Conservation (phyloP, 495 filamentous ascomycete species). For the Aspergillus ostianus region DNA sequence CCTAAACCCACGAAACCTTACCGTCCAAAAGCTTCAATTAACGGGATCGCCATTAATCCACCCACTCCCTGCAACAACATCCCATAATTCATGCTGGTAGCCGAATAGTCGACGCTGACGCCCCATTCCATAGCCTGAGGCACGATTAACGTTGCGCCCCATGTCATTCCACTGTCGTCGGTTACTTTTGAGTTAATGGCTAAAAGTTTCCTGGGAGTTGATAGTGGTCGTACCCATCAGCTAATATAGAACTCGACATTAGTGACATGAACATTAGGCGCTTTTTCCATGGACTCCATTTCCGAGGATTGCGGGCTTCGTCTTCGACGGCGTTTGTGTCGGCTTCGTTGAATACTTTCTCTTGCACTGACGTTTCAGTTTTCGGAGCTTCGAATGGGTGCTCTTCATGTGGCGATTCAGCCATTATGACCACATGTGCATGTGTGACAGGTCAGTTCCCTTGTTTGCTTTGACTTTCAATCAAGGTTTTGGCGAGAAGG, state of each 20-base stretch:
- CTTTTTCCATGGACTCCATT: no score
- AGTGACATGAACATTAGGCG: slow-evolving; percentile 34
- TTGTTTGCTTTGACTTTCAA: no score
- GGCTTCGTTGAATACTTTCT: no score
- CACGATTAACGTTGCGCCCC: slow-evolving; percentile 48
- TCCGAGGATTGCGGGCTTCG: no score
- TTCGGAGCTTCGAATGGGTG: background rate
- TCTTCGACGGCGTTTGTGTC: no score
- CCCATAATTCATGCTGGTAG: no score
- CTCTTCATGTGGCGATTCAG: no score
- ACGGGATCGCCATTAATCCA: slow-evolving; percentile 50
- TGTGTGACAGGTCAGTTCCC: no score
- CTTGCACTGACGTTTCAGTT: slow-evolving; percentile 26
- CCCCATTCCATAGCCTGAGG: slow-evolving; percentile 48
- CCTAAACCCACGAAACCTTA: slow-evolving; percentile 14
- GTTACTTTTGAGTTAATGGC: slow-evolving; percentile 22
- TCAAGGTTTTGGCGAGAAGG: no score
- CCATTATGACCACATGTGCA: no score
- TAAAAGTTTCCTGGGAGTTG: slow-evolving; percentile 6
- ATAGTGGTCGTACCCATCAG: slow-evolving; percentile 34
- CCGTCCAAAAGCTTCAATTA: slow-evolving; percentile 50
- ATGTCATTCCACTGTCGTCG: slow-evolving; percentile 42
- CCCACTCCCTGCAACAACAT: no score
- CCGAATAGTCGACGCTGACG: slow-evolving; percentile 40
- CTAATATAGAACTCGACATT: slow-evolving; percentile 38